phyloP scores from a whole-genome alignment of 108 stramenopile genomes.

The Skeletonema grethae region DNA sequence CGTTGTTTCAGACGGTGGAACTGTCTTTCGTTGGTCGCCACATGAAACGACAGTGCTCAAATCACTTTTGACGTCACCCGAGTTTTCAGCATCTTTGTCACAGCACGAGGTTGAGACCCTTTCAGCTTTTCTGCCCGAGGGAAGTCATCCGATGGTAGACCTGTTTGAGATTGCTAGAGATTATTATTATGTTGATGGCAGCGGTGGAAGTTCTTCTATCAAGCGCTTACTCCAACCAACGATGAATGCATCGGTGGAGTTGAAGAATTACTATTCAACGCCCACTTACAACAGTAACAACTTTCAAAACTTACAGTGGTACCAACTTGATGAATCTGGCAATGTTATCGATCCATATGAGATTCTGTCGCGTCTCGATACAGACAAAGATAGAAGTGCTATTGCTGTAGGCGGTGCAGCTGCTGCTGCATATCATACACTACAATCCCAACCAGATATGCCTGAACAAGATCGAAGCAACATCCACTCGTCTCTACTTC shows the following conservation, averaged over 20 bases:
- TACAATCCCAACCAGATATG: conserved; percentile 28
- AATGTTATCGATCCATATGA: conserved; percentile 45
- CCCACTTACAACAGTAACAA: conserved; percentile 53
- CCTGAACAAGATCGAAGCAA: conserved; percentile 9
- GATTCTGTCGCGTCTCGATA: conserved; percentile 31
- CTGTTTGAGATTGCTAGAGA: conserved; percentile 40
- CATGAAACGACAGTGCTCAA: conserved; percentile 54
- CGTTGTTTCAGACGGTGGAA: conserved; percentile 26
- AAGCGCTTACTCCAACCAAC: conserved; percentile 51
- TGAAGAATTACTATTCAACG: conserved; percentile 31
- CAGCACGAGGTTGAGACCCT: conserved; percentile 22
- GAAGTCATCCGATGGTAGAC: conserved; percentile 47
- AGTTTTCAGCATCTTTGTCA: conserved; percentile 34
- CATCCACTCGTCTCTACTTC: conserved; percentile 43
- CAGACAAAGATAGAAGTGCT: conserved; percentile 16
- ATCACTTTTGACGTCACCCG: conserved; percentile 19
- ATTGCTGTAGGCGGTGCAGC: conserved; percentile 45
- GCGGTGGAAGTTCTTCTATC: conserved; percentile 56
- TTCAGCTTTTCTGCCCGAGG: conserved; percentile 34
- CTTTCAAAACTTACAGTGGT: conserved; percentile 56
- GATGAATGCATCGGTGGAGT: conserved; percentile 35
- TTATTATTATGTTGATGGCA: conserved; percentile 55
- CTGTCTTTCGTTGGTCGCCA: conserved; percentile 57
- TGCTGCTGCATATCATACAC: conserved; percentile 39
- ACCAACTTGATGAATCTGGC: conserved; percentile 29